Percentiles rank a stretch among this genome's conserved stretches.
These are phyloP conservation scores for Hippophae rhamnoides DNA, from an alignment of 306 rosid genomes.

Conservation along the genomic window DNA sequence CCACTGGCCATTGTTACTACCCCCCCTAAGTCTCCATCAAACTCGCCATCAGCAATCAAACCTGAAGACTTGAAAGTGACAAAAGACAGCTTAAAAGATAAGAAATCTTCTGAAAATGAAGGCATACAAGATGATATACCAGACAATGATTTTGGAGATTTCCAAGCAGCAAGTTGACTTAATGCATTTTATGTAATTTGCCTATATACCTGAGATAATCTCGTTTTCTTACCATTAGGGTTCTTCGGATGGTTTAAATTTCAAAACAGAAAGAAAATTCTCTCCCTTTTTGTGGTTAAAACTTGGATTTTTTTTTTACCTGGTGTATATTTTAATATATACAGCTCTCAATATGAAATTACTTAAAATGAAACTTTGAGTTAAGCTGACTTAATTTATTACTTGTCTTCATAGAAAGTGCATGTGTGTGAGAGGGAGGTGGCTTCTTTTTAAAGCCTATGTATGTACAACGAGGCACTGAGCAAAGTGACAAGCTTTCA, in stretches of 20 bases:
- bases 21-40: slow-evolving; percentile 29
- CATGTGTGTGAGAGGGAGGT: too few species aligned
- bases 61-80: slow-evolving; percentile 34
- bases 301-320: too few species aligned
- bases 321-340: too few species aligned
- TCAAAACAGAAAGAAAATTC: background rate
- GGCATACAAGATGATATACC: slow-evolving; percentile 30
- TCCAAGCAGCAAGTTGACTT: slow-evolving; percentile 69
- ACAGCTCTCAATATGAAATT: too few species aligned
- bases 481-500: too few species aligned
- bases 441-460: too few species aligned
- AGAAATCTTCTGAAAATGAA: slow-evolving; percentile 29
- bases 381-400: too few species aligned
- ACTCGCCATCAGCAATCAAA: slow-evolving; percentile 31
- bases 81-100: slow-evolving; percentile 27
- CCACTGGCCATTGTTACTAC: slow-evolving; percentile 47
- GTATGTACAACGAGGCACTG: too few species aligned
- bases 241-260: slow-evolving; percentile 19
- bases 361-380: too few species aligned
- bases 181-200: slow-evolving; percentile 11
- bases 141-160: slow-evolving; percentile 93
- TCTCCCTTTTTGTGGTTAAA: too few species aligned
- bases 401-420: too few species aligned
- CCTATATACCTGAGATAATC: slow-evolving; percentile 2
- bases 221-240: slow-evolving; percentile 2